phyloP scores from a whole-genome alignment of 257 asterid genomes.

The Voacanga thouarsii region DNA sequence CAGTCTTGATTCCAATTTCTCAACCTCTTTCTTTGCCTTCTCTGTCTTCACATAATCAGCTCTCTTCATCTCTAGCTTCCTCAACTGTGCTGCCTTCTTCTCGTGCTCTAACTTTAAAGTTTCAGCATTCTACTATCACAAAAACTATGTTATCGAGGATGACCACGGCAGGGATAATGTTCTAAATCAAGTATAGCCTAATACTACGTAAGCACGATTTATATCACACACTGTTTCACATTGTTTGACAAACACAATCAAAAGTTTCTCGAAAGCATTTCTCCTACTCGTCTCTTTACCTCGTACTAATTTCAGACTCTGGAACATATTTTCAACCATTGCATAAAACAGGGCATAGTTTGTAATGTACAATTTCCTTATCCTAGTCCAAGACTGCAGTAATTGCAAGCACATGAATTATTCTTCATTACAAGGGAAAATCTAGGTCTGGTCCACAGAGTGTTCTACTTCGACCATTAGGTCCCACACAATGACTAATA shows the following conservation, averaged over 20 bases:
- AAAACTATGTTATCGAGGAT: too few species aligned
- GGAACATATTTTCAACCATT: not conserved
- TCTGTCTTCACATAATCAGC: conserved; percentile 82
- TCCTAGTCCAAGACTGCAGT: not conserved
- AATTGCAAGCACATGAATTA: not conserved
- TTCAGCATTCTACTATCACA: conserved; percentile 63
- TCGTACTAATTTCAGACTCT: not conserved
- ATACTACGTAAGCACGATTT: not conserved
- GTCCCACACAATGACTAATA: not conserved
- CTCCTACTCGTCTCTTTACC: not conserved
- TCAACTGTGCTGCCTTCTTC: conserved; percentile 52
- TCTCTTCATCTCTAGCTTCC: conserved; percentile 84
- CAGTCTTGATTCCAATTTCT: conserved; percentile 86
- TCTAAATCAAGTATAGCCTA: not conserved
- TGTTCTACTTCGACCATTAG: conserved; percentile 1
- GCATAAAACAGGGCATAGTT: not conserved
- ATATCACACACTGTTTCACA: not conserved
- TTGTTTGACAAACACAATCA: too few species aligned
- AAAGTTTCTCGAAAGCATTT: not conserved
- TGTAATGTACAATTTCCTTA: not conserved
- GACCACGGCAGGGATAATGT: too few species aligned
- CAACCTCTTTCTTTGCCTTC: conserved; percentile 91
- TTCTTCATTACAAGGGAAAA: not conserved
- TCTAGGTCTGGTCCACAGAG: not conserved
- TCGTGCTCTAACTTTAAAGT: conserved; percentile 72